Conservation (phyloP, 179 eudicot species). For the Dionaea muscipula region DNA sequence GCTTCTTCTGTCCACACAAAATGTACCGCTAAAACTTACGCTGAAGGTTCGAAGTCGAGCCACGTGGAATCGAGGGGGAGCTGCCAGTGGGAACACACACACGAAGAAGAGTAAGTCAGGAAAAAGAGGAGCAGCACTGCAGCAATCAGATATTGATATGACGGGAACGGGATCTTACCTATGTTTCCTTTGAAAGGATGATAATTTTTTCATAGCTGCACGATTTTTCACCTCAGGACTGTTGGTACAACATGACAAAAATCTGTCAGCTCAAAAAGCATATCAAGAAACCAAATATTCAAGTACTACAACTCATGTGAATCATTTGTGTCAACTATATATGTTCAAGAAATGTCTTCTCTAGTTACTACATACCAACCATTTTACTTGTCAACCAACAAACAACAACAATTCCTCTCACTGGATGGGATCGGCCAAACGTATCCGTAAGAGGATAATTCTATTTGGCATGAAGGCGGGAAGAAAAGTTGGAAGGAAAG, state of each 20-base stretch:
- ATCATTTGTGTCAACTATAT: background rate
- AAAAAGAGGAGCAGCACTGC: background rate
- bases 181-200: constrained; percentile 20
- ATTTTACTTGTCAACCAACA: no score
- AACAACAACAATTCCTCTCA: no score
- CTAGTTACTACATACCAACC: no score
- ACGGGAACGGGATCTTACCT: constrained; percentile 13
- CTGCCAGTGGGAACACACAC: constrained; percentile 8
- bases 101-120: background rate
- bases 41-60: constrained; percentile 14
- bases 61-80: constrained; percentile 5
- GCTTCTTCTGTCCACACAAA: no score
- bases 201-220: constrained; percentile 37
- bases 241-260: constrained; percentile 7
- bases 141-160: background rate
- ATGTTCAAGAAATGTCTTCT: no score
- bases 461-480: no score
- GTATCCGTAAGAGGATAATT: no score
- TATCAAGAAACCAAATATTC: background rate
- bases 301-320: background rate
- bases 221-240: constrained; percentile 52
- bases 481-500: no score
- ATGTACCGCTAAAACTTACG: background rate
- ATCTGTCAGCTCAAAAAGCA: background rate
- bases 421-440: no score